Evolutionary conservation across 179 eudicot genomes (phyloP), one percentile per base, ranked within the genome.

Genomic region (Amaranthus tricolor): DNA sequence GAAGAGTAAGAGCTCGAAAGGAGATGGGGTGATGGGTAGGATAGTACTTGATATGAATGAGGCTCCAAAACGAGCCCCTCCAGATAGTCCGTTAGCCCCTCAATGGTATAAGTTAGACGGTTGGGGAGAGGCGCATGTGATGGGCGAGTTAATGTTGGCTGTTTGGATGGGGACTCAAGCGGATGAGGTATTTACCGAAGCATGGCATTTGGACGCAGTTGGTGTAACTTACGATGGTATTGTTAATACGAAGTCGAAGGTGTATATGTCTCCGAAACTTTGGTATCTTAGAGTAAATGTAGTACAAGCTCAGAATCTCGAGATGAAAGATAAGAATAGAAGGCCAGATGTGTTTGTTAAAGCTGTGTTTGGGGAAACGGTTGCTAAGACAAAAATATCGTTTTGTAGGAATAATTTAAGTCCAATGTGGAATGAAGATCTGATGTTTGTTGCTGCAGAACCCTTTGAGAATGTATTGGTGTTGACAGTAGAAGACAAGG

Each of bases 81-180:
- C 96, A 0, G 92, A 90, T 72, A 88, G 96, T 71, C 90, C 90
- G 2, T 82, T 90, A 77, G 96, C 96, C 2, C 87, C 92, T 0
- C 86, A 90, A 53, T 88, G 90, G 96, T 88, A 85, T 68, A 78
- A 74, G 72, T 74, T 88, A 77, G 92, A 87, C 61, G 77, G 76
- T 6, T 19, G 6, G 52, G 66, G 66, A 10, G 86, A 80, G 21
- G 76, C 71, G 21, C 17, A 67, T 76, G 75, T 74, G 64, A 70
- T 20, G 21, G 88, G 86, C 0, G 90, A 90, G 54, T 52, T 90
- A 49, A 90, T 90, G 92, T 20, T 88, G 74, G 84, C 89, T 54
- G 80, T 90, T 62, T 90, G 96, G 96, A 80, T 88, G 74, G 96
- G 96, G 7, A 90, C 90, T 66, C 92, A 88, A 58, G 96, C 90